Base-by-base conservation (phyloP, 352 stramenopile genomes). In the Aphanomyces invadans region DNA sequence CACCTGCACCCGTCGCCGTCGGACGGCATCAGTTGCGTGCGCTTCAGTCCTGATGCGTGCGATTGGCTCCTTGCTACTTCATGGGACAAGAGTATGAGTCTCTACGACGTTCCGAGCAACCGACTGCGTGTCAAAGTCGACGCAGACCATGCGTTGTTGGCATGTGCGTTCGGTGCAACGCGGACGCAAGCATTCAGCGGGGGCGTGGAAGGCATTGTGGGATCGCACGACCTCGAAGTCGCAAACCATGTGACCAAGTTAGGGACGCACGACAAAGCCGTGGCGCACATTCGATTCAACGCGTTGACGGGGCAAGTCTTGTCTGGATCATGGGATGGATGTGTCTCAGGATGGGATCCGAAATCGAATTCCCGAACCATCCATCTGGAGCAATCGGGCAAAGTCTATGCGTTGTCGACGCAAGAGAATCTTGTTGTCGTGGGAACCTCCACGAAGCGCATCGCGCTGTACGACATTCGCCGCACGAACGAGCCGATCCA, bases 391-490 rank as follows among this genome's bases (percentile, higher is more conserved):
- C 68, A 78, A 48, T 64, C 71, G 1, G 80, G 77, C 23, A 92
- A 92, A 70, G 71, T 90, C 19, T 92, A 88, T 44, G 80, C 74
- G 19, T 76, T 92, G 74, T 80, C 89, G 49, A 65, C 83, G 21
- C 71, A 65, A 46, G 75, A 73, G 55, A 78, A 92, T 60, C 17
- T 88, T 62, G 52, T 91, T 3, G 78, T 90, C 3, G 73, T 79
- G 17, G 81, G 69, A 4, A 87, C 76, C 44, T 88, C 79, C 3
- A 76, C 70, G 32, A 75, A 76, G 21, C 73, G 84, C 56, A 71
- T 82, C 77, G 76, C 71, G 61, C 74, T 90, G 5, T 96, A 92
- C 65, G 91, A 97, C 65, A 64, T 97, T 59, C 76, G 89, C 33
- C 89, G 90, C 62, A 80, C 88, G 7, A 65, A 62, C 15, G 67